Evolutionary conservation across 2,329 filamentous ascomycete genomes (phyloP).

Genomic region (Fusarium coffeatum): DNA sequence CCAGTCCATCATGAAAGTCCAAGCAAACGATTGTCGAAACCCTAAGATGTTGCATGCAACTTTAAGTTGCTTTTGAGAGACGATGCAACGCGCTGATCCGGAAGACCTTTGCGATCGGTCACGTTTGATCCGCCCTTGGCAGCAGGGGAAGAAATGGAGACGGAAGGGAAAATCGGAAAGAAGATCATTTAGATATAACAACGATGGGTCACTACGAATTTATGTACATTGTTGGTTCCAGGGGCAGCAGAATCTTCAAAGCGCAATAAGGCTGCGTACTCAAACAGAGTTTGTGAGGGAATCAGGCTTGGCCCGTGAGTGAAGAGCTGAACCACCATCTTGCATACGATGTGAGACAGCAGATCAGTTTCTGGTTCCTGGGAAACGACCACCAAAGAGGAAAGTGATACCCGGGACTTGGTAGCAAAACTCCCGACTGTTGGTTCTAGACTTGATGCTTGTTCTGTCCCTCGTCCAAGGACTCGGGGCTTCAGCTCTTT

Average conservation of each 20-base stretch:
- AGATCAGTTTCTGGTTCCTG: slow-evolving; percentile 19
- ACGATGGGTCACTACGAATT: background rate
- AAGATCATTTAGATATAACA: background rate
- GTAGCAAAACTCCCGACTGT: background rate
- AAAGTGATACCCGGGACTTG: slow-evolving; percentile 9
- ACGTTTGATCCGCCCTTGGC: slow-evolving; percentile 13
- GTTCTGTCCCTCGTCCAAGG: slow-evolving; percentile 5
- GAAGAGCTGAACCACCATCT: slow-evolving; percentile 31
- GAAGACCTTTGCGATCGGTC: slow-evolving; percentile 1
- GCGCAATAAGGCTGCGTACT: background rate
- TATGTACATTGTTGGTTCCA: slow-evolving; percentile 19
- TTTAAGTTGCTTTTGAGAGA: background rate
- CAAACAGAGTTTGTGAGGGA: slow-evolving; percentile 21
- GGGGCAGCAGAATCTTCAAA: slow-evolving; percentile 17
- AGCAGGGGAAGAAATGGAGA: background rate
- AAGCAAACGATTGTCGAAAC: background rate
- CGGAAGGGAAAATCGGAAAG: background rate
- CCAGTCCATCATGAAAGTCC: slow-evolving; percentile 10
- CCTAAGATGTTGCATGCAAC: background rate
- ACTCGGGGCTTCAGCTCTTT: slow-evolving; percentile 18
- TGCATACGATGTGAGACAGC: background rate
- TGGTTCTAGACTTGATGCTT: slow-evolving; percentile 10
- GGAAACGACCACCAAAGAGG: slow-evolving; percentile 3
- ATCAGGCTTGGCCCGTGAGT: slow-evolving; percentile 11
- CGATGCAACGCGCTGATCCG: slow-evolving; percentile 24